phyloP scores from a whole-genome alignment of 768 basidiomycete species.

The Saitozyma sp. region DNA sequence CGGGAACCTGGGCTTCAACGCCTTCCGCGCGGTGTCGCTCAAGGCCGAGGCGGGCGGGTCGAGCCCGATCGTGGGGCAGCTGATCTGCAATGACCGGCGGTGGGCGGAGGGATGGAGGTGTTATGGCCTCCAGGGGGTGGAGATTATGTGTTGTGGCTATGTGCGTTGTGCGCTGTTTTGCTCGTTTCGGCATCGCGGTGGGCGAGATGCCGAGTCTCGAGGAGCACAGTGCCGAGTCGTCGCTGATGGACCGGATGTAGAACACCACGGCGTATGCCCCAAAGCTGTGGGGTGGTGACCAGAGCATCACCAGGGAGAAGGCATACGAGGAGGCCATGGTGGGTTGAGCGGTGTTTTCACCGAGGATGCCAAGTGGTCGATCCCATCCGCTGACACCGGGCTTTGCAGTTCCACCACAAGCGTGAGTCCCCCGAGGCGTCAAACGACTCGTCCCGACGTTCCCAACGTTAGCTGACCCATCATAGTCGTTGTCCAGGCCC shows the following conservation, averaged over 20 bases:
- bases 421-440: conserved; percentile 14
- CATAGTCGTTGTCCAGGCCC: conserved; percentile 45
- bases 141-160: conserved; percentile 49
- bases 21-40: conserved; percentile 43
- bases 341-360: background rate
- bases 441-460: too few relatives aligned
- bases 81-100: conserved; percentile 50
- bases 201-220: too few relatives aligned
- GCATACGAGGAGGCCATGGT: conserved; percentile 47
- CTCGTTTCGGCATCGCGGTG: too few relatives aligned
- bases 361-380: background rate
- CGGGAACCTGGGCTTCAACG: conserved; percentile 47
- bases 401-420: conserved; percentile 46
- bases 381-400: background rate
- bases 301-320: conserved; percentile 39
- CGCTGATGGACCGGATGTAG: conserved; percentile 14
- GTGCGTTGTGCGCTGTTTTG: conserved; percentile 17
- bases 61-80: conserved; percentile 44
- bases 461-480: too few relatives aligned
- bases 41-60: conserved; percentile 20
- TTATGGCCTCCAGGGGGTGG: conserved; percentile 47
- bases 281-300: conserved; percentile 49
- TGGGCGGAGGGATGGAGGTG: conserved; percentile 51
- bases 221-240: background rate
- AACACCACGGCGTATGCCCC: conserved; percentile 51